phyloP scores from a whole-genome alignment of 139 green algal genomes.

The Tetraselmis chui region DNA sequence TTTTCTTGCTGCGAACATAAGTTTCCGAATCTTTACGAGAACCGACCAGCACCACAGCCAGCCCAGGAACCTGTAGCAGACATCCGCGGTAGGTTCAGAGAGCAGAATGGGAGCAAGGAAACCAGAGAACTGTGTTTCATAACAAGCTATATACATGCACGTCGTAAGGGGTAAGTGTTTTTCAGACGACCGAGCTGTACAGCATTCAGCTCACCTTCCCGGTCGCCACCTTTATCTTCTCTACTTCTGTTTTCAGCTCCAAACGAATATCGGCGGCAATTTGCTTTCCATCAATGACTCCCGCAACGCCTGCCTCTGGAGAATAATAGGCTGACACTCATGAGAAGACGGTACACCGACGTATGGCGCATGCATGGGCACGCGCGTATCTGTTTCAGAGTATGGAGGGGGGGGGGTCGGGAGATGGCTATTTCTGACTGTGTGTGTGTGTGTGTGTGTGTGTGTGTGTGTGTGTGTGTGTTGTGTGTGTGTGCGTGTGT shows the following conservation, averaged over 20 bases:
- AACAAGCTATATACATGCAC: neutral
- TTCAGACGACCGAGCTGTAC: neutral
- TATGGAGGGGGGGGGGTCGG: too few species aligned
- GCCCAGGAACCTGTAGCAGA: conserved; percentile 63
- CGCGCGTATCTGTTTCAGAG: neutral
- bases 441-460: too few species aligned
- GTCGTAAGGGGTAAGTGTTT: neutral
- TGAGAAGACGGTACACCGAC: neutral
- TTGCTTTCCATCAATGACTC: conserved; percentile 81
- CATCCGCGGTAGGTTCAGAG: neutral
- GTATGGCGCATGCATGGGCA: neutral
- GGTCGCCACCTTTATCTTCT: conserved; percentile 43
- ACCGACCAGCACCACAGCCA: conserved; percentile 95
- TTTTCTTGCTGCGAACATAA: conserved; percentile 94
- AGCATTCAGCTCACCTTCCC: conserved; percentile 40
- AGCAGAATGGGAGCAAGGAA: too few species aligned
- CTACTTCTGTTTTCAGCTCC: conserved; percentile 65
- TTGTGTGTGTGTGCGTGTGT: too few species aligned
- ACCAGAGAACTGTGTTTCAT: neutral
- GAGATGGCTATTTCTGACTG: neutral
- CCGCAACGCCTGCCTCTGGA: neutral
- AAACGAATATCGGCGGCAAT: conserved; percentile 63
- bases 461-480: too few species aligned
- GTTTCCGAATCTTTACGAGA: conserved; percentile 92
- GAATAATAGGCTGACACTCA: neutral